These are phyloP conservation scores for Sclerotiophoma versabilis DNA, from an alignment of 2,329 filamentous ascomycete genomes.

Conservation along the genomic window DNA sequence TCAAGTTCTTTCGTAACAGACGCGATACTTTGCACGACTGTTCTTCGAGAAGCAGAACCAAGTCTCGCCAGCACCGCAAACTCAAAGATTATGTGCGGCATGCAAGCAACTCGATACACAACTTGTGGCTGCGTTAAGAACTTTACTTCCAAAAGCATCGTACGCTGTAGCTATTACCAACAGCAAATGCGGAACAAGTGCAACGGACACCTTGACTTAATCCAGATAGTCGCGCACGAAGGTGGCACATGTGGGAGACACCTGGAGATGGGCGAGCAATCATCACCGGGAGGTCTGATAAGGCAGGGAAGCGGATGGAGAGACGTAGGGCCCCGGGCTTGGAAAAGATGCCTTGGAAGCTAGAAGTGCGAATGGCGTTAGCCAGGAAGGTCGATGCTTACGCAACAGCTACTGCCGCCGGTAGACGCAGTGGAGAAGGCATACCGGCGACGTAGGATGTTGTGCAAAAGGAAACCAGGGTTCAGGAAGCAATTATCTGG, in stretches of 20 bases:
- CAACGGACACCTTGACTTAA: slow-evolving; percentile 3
- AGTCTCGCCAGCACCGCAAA: no score
- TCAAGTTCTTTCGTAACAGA: no score
- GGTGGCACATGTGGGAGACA: slow-evolving; percentile 6
- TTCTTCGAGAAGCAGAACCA: no score
- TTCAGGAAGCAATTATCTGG: no score
- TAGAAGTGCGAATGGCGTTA: no score
- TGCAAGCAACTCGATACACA: slow-evolving; percentile 7
- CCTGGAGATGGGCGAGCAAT: neutral
- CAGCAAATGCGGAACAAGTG: neutral
- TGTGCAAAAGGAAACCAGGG: no score
- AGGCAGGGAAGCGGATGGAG: neutral
- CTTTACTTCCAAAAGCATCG: slow-evolving; percentile 5
- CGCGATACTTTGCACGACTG: no score
- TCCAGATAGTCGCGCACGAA: neutral
- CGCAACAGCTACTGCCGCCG: no score
- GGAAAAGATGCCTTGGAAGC: neutral
- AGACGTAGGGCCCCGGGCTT: neutral
- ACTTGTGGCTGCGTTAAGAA: slow-evolving; percentile 7
- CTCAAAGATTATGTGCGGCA: slow-evolving; percentile 14
- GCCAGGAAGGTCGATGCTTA: no score
- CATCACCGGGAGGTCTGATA: neutral
- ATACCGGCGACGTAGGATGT: no score
- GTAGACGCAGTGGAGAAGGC: no score
- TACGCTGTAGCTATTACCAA: slow-evolving; percentile 1